Evolutionary conservation across 208 protist genomes (phyloP).

Genomic region (Plasmodiophora brassicae): DNA sequence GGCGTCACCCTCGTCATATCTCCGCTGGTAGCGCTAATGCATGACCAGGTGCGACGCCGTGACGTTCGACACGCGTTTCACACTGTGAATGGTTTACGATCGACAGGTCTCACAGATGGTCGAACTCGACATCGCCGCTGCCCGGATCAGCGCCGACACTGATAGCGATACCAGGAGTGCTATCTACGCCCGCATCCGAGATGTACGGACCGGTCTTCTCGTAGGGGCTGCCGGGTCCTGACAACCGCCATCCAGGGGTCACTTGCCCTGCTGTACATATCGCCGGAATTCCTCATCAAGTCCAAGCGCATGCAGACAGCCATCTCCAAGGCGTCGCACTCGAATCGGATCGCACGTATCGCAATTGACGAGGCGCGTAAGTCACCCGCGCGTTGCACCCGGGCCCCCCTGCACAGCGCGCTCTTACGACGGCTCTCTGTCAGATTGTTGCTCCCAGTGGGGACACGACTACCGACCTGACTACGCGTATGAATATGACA

Average conservation of each 20-base stretch:
- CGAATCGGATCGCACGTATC: neutral
- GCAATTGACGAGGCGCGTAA: neutral
- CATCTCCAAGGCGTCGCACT: neutral
- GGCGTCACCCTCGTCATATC: conserved; percentile 3
- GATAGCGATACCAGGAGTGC: neutral
- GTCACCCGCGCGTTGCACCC: neutral
- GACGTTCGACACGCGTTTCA: too few relatives aligned
- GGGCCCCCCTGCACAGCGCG: neutral
- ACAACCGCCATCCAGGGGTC: neutral
- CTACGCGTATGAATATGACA: neutral
- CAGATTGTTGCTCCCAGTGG: conserved; percentile 19
- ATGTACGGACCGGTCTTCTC: neutral
- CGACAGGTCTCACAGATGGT: neutral
- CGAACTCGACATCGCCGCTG: neutral
- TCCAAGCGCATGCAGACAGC: neutral
- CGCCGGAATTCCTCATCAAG: neutral
- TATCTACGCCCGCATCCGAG: neutral
- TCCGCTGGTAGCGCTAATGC: neutral
- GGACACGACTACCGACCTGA: conserved; percentile 10
- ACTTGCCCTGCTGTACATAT: conserved; percentile 10
- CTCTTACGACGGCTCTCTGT: too few relatives aligned
- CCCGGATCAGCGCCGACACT: neutral
- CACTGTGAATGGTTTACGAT: too few relatives aligned
- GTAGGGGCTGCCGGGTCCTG: neutral
- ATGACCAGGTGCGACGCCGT: neutral